Conservation (phyloP, 2,329 filamentous ascomycete genomes). For the Lomentospora prolificans region DNA sequence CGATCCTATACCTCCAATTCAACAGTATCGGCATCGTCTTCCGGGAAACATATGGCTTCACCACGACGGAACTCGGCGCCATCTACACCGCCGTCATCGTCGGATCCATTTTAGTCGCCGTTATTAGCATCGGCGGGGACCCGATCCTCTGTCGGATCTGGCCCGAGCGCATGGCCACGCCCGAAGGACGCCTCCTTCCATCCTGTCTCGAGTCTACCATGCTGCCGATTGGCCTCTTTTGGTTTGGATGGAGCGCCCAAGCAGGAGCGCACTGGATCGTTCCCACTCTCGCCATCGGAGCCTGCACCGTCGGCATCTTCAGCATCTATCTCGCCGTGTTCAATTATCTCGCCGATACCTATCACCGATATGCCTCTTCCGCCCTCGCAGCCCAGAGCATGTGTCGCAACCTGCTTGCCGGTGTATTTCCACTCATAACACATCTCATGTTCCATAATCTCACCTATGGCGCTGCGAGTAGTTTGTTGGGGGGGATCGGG, state of each 20-base stretch:
- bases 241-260: conserved; percentile 57
- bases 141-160: conserved; percentile 44
- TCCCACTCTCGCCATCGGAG: conserved; percentile 49
- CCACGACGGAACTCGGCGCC: conserved; percentile 46
- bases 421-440: conserved; percentile 53
- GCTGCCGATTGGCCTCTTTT: conserved; percentile 57
- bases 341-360: conserved; percentile 60
- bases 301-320: conserved; percentile 59
- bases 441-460: conserved; percentile 50
- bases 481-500: conserved; percentile 52
- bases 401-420: conserved; percentile 55
- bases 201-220: conserved; percentile 52
- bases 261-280: conserved; percentile 50
- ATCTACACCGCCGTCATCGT: conserved; percentile 44
- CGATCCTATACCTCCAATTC: conserved; percentile 54
- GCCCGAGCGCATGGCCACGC: conserved; percentile 21
- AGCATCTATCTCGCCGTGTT: conserved; percentile 59
- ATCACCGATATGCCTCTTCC: conserved; percentile 55
- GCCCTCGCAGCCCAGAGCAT: conserved; percentile 58
- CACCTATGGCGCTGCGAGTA: conserved; percentile 50
- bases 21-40: conserved; percentile 56
- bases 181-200: conserved; percentile 55
- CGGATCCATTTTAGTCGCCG: conserved; percentile 34
- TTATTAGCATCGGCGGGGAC: conserved; percentile 46
- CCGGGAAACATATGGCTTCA: conserved; percentile 48